phyloP scores from a whole-genome alignment of 2,329 filamentous ascomycete genomes.

The Colletotrichum sp. region DNA sequence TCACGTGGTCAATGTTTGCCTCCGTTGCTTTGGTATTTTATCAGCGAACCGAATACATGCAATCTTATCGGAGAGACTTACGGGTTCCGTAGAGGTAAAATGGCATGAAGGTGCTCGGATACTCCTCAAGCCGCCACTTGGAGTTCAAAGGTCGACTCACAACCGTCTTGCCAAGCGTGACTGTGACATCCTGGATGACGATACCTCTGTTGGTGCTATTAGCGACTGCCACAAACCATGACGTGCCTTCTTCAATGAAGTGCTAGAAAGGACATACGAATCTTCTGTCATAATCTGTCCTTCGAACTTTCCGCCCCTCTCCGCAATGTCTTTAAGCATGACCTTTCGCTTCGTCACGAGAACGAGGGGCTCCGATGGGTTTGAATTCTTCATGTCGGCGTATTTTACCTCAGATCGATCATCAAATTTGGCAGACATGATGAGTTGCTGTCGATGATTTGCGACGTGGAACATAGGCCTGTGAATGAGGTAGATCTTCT shows the following conservation, averaged over 20 bases:
- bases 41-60: not conserved
- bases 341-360: conserved; percentile 30
- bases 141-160: conserved; percentile 42
- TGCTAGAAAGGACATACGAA: conserved; percentile 24
- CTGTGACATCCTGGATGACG: conserved; percentile 27
- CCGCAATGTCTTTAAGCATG: conserved; percentile 27
- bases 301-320: conserved; percentile 26
- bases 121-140: conserved; percentile 34
- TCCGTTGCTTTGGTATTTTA: conserved; percentile 24
- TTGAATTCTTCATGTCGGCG: conserved; percentile 26
- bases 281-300: conserved; percentile 32
- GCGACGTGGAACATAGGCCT: conserved; percentile 44
- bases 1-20: conserved; percentile 47
- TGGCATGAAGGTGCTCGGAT: conserved; percentile 42
- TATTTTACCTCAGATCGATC: conserved; percentile 25
- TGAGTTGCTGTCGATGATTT: conserved; percentile 44
- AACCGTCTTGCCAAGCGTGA: conserved; percentile 27
- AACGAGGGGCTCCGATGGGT: conserved; percentile 30
- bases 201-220: not conserved
- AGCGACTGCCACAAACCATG: not conserved
- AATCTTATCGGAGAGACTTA: not conserved
- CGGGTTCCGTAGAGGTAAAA: conserved; percentile 49
- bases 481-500: conserved; percentile 37
- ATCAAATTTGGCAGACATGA: conserved; percentile 34
- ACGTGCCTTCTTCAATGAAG: not conserved